Conservation (phyloP, 495 filamentous ascomycete species). For the Penicillium diatomitis region DNA sequence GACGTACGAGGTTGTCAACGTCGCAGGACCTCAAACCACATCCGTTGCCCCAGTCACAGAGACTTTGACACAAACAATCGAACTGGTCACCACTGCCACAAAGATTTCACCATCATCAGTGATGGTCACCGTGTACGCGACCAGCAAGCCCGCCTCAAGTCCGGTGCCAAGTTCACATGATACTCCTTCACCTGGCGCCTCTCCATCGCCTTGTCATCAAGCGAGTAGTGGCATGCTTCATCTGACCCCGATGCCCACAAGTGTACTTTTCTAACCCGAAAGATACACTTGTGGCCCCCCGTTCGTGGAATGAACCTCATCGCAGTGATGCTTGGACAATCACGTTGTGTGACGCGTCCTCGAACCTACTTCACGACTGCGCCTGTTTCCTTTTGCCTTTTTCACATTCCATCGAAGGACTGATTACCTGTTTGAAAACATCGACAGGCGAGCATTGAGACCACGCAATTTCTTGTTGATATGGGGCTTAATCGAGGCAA, state of each 20-base stretch:
- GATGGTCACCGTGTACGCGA: slow-evolving; percentile 24
- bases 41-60: slow-evolving; percentile 15
- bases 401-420: too few species aligned
- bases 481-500: too few species aligned
- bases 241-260: slow-evolving; percentile 13
- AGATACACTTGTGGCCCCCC: too few species aligned
- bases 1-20: slow-evolving; percentile 41
- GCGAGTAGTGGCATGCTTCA: slow-evolving; percentile 10
- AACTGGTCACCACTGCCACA: slow-evolving; percentile 13
- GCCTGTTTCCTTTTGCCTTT: too few species aligned
- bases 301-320: too few species aligned
- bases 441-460: too few species aligned
- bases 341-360: too few species aligned
- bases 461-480: too few species aligned
- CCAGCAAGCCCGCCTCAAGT: slow-evolving; percentile 4
- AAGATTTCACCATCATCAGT: slow-evolving; percentile 19
- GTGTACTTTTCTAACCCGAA: slow-evolving; percentile 8
- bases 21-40: slow-evolving; percentile 27
- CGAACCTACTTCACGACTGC: too few species aligned
- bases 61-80: slow-evolving; percentile 26
- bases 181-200: slow-evolving; percentile 6
- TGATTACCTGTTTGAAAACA: too few species aligned
- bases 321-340: too few species aligned
- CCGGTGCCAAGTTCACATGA: slow-evolving; percentile 8
- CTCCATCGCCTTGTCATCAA: slow-evolving; percentile 7